phyloP scores from a whole-genome alignment of 139 green algal species.

The Haematococcus lacustris region DNA sequence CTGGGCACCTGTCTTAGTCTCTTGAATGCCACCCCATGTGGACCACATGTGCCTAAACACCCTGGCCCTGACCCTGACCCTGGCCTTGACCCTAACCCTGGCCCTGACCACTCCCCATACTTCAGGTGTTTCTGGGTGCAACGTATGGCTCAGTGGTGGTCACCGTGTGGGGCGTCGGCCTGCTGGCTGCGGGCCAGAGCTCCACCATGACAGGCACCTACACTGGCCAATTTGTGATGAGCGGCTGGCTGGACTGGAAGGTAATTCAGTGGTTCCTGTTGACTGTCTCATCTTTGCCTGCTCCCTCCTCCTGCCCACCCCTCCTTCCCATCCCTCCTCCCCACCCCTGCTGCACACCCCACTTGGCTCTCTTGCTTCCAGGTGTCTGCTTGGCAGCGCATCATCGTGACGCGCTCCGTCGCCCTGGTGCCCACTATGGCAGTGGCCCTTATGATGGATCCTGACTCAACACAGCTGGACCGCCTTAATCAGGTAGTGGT shows the following conservation, averaged over 20 bases:
- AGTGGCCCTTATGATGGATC: conserved; percentile 28
- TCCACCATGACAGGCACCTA: conserved; percentile 78
- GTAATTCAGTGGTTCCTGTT: no score
- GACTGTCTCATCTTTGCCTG: no score
- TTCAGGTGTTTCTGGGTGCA: conserved; percentile 29
- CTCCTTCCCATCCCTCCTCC: no score
- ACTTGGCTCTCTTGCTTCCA: conserved; percentile 12
- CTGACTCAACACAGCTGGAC: conserved; percentile 25
- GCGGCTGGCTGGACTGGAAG: conserved; percentile 19
- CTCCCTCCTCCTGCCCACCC: no score
- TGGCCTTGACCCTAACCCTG: no score
- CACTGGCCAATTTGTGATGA: conserved; percentile 77
- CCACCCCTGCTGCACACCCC: no score
- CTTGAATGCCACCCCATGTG: neutral
- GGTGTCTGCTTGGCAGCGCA: conserved; percentile 36
- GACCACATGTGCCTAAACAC: no score
- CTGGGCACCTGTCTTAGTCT: neutral
- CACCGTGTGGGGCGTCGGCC: conserved; percentile 19
- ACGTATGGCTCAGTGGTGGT: conserved; percentile 43
- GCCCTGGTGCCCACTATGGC: conserved; percentile 52
- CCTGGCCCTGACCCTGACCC: no score
- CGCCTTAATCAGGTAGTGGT: conserved; percentile 35
- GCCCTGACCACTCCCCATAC: no score
- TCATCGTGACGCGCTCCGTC: conserved; percentile 42
- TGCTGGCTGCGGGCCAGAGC: conserved; percentile 49